phyloP scores from a whole-genome alignment of 768 basidiomycete species.

The Chlorophyllum brunneum region DNA sequence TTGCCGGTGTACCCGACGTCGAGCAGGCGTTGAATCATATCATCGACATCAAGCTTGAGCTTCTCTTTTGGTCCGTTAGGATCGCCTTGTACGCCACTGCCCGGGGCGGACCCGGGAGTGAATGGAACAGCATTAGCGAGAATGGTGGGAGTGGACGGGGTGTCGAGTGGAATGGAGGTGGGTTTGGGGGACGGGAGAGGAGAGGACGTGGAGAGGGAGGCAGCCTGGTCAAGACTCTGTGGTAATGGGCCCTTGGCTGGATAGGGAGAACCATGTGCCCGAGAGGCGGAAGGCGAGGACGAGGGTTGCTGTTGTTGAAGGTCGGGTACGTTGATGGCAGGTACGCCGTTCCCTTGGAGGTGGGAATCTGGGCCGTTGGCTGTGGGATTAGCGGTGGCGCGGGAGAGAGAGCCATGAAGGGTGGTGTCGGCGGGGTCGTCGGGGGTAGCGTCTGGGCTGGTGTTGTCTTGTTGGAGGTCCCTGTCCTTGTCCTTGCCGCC shows the following conservation, averaged over 20 bases:
- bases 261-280: no score
- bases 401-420: constrained; percentile 41
- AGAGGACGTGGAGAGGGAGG: constrained; percentile 33
- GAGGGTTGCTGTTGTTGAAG: no score
- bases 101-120: constrained; percentile 48
- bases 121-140: constrained; percentile 64
- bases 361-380: constrained; percentile 37
- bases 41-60: constrained; percentile 87
- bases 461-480: constrained; percentile 37
- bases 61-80: constrained; percentile 49
- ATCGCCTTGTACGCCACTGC: constrained; percentile 36
- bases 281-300: no score
- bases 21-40: constrained; percentile 94
- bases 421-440: constrained; percentile 37
- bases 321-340: constrained; percentile 34
- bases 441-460: constrained; percentile 34
- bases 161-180: constrained; percentile 60
- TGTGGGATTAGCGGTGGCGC: constrained; percentile 37
- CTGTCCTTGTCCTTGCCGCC: constrained; percentile 65
- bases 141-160: constrained; percentile 80
- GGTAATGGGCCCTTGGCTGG: constrained; percentile 24
- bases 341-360: constrained; percentile 40
- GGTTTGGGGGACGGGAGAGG: constrained; percentile 39
- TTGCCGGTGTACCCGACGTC: constrained; percentile 98
- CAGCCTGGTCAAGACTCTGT: constrained; percentile 28